phyloP scores from a whole-genome alignment of 495 filamentous ascomycete species.

The Lichenothelia convexa region DNA sequence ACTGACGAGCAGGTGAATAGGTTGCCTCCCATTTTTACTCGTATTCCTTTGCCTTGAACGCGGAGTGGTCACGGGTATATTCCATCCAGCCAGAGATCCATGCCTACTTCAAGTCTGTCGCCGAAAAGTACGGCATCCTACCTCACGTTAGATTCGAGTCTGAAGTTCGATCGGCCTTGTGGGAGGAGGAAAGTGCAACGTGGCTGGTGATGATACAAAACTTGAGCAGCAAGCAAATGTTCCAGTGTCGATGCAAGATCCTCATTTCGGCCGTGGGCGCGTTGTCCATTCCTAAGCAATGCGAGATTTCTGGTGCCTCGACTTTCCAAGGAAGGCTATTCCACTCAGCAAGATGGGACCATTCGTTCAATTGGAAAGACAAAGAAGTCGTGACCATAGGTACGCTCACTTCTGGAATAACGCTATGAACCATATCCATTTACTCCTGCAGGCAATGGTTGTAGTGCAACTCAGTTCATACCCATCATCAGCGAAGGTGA shows the following conservation, averaged over 20 bases:
- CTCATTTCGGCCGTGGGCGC: constrained; percentile 37
- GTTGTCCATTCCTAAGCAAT: constrained; percentile 27
- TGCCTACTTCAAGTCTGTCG: constrained; percentile 26
- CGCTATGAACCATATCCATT: background rate
- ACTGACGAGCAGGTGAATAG: constrained; percentile 1
- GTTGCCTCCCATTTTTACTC: constrained; percentile 25
- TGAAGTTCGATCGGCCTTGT: constrained; percentile 23
- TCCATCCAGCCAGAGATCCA: constrained; percentile 25
- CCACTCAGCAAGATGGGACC: constrained; percentile 42
- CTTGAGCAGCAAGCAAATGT: constrained; percentile 16
- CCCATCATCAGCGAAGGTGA: constrained; percentile 12
- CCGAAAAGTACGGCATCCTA: constrained; percentile 25
- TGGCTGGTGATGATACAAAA: constrained; percentile 29
- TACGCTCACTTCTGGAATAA: background rate
- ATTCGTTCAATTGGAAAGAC: constrained; percentile 31
- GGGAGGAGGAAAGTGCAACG: constrained; percentile 24
- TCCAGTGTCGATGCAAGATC: constrained; percentile 30
- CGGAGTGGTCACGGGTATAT: constrained; percentile 27
- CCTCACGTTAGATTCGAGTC: constrained; percentile 26
- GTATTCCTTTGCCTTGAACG: constrained; percentile 31
- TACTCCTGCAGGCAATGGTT: constrained; percentile 11
- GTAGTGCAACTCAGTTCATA: constrained; percentile 18
- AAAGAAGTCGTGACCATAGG: constrained; percentile 45
- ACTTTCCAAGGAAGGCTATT: constrained; percentile 33
- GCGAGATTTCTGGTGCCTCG: constrained; percentile 29